Evolutionary conservation across 2,329 filamentous ascomycete species (phyloP).

Genomic region (Cladosporium sphaerospermum): DNA sequence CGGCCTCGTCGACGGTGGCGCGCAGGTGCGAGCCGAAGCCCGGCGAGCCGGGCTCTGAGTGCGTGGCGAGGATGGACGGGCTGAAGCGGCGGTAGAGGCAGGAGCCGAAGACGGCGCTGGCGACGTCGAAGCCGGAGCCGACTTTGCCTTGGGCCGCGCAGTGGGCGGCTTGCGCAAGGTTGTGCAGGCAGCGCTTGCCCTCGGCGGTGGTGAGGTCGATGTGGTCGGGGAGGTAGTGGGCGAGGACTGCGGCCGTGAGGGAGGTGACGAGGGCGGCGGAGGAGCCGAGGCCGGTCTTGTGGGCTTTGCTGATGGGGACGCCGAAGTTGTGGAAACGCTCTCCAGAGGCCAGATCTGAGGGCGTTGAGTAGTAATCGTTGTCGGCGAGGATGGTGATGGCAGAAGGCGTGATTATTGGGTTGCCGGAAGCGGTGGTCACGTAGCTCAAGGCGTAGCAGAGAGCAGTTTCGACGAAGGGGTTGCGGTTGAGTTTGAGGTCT

Average conservation of each 20-base stretch:
- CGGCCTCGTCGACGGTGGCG: slow-evolving; percentile 57
- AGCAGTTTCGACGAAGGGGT: slow-evolving; percentile 89
- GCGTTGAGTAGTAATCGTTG: slow-evolving; percentile 91
- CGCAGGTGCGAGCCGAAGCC: slow-evolving; percentile 63
- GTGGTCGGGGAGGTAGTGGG: slow-evolving; percentile 60
- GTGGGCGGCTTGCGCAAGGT: slow-evolving; percentile 87
- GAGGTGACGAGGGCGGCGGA: slow-evolving; percentile 90
- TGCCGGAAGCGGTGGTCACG: slow-evolving; percentile 47
- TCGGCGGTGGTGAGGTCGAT: slow-evolving; percentile 53
- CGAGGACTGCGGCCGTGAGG: slow-evolving; percentile 68
- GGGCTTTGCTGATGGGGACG: slow-evolving; percentile 67
- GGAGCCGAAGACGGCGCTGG: slow-evolving; percentile 84
- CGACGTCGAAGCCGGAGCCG: slow-evolving; percentile 92
- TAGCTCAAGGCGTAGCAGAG: slow-evolving; percentile 84
- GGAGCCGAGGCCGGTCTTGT: slow-evolving; percentile 94
- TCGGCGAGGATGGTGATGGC: slow-evolving; percentile 85
- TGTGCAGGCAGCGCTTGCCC: slow-evolving; percentile 66
- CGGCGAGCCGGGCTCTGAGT: slow-evolving; percentile 60
- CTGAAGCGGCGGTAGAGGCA: slow-evolving; percentile 92
- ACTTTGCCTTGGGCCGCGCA: slow-evolving; percentile 96
- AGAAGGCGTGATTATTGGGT: slow-evolving; percentile 56
- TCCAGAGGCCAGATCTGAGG: slow-evolving; percentile 32
- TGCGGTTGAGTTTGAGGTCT: slow-evolving; percentile 48
- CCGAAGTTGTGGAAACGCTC: slow-evolving; percentile 69
- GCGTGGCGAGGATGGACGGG: slow-evolving; percentile 60